Evolutionary conservation across 805 yeast species (phyloP).

Genomic region (Saturnispora halmiae): DNA sequence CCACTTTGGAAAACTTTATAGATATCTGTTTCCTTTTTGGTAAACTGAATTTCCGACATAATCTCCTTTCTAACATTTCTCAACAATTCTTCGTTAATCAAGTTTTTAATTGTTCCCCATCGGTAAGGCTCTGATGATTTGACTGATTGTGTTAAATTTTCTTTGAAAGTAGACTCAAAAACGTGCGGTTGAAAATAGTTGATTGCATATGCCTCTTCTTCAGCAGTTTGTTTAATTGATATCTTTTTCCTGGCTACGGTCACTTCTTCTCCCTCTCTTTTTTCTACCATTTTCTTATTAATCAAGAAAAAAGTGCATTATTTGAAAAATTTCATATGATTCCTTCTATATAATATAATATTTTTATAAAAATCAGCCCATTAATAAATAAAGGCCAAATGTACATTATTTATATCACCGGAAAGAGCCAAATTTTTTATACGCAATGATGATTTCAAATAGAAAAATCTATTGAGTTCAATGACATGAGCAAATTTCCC

Average conservation of each 20-base stretch:
- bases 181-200: constrained; percentile 26
- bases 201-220: constrained; percentile 27
- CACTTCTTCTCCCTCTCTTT: background rate
- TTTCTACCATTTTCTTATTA: background rate
- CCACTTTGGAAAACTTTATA: constrained; percentile 87
- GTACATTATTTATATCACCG: no score
- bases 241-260: constrained; percentile 14
- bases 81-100: constrained; percentile 69
- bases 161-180: constrained; percentile 32
- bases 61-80: constrained; percentile 81
- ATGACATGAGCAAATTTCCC: background rate
- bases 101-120: constrained; percentile 76
- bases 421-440: no score
- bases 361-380: no score
- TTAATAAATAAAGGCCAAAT: no score
- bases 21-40: constrained; percentile 93
- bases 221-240: constrained; percentile 26
- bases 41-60: constrained; percentile 73
- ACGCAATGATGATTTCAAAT: no score
- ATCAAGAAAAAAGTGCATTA: background rate
- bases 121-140: constrained; percentile 63
- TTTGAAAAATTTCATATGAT: no score
- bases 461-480: background rate
- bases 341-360: no score
- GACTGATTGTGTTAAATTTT: constrained; percentile 36